These are phyloP conservation scores for Phaffomyces thermotolerans DNA, from an alignment of 805 yeast genomes.

Conservation along the genomic window DNA sequence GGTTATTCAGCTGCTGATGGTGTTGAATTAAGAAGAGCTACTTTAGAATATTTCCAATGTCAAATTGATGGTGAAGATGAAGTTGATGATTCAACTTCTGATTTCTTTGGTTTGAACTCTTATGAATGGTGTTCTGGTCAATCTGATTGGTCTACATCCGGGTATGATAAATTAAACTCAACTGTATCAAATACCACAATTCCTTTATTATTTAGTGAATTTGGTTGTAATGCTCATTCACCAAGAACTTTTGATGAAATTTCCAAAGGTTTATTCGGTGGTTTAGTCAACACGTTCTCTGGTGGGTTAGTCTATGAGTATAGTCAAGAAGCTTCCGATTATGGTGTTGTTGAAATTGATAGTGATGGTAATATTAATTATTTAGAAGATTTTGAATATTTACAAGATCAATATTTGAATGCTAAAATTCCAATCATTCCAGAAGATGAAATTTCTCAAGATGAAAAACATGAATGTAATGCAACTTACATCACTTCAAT, in stretches of 20 bases:
- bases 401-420: slow-evolving; percentile 35
- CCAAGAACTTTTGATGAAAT: slow-evolving; percentile 90
- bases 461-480: slow-evolving; percentile 33
- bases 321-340: slow-evolving; percentile 66
- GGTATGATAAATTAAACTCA: slow-evolving; percentile 54
- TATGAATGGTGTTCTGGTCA: slow-evolving; percentile 91
- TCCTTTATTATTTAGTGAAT: slow-evolving; percentile 67
- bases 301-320: slow-evolving; percentile 96
- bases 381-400: slow-evolving; percentile 43
- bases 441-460: slow-evolving; percentile 29
- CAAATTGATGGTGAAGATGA: slow-evolving; percentile 48
- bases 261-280: slow-evolving; percentile 55
- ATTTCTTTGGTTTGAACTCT: slow-evolving; percentile 90
- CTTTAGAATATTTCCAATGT: slow-evolving; percentile 80
- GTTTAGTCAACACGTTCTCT: slow-evolving; percentile 59
- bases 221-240: slow-evolving; percentile 70
- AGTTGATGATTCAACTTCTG: slow-evolving; percentile 60
- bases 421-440: slow-evolving; percentile 31
- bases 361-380: slow-evolving; percentile 35
- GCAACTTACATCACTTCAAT: slow-evolving; percentile 27
- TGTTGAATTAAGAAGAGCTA: slow-evolving; percentile 56
- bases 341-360: slow-evolving; percentile 62
- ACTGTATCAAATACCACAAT: slow-evolving; percentile 52
- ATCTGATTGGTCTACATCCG: slow-evolving; percentile 59
- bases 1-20: slow-evolving; percentile 95